Evolutionary conservation across 2,329 filamentous ascomycete genomes (phyloP).

Genomic region (Xenoacremonium recifei): DNA sequence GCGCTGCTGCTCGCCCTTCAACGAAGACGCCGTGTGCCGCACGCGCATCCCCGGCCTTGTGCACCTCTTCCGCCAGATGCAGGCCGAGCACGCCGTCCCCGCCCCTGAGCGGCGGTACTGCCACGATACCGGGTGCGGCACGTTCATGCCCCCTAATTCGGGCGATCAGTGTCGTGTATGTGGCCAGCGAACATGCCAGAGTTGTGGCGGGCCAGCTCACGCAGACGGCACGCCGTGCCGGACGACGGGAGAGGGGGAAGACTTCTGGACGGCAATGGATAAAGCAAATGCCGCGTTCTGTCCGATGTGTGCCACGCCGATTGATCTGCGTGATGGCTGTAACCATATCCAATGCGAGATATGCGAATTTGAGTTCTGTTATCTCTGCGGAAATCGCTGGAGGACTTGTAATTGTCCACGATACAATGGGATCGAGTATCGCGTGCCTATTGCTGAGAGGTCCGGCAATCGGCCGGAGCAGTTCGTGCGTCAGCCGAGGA

Average conservation of each 20-base stretch:
- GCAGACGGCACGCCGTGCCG: conserved; percentile 6
- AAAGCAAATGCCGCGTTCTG: no score
- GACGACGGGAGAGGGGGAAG: conserved; percentile 18
- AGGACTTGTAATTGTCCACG: conserved; percentile 34
- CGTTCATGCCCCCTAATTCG: conserved; percentile 15
- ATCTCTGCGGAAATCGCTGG: conserved; percentile 43
- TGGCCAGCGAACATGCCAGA: conserved; percentile 10
- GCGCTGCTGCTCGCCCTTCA: conserved; percentile 17
- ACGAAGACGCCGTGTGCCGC: conserved; percentile 10
- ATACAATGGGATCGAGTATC: conserved; percentile 5
- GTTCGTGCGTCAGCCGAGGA: no score
- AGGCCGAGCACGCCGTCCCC: conserved; percentile 9
- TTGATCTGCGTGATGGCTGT: conserved; percentile 11
- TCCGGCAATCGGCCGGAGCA: no score
- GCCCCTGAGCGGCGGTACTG: conserved; percentile 19
- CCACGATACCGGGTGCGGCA: conserved; percentile 15
- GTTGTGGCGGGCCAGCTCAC: conserved; percentile 11
- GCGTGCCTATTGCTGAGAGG: neutral
- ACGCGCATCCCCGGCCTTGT: conserved; percentile 15
- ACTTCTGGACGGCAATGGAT: conserved; percentile 20
- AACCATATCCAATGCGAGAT: conserved; percentile 41
- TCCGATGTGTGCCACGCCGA: conserved; percentile 23
- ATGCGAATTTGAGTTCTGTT: conserved; percentile 51
- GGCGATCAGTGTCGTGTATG: conserved; percentile 12
- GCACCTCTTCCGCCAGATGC: conserved; percentile 17